Conservation (phyloP, 2,329 filamentous ascomycete genomes). For the Fonsecaea pugnacius region DNA sequence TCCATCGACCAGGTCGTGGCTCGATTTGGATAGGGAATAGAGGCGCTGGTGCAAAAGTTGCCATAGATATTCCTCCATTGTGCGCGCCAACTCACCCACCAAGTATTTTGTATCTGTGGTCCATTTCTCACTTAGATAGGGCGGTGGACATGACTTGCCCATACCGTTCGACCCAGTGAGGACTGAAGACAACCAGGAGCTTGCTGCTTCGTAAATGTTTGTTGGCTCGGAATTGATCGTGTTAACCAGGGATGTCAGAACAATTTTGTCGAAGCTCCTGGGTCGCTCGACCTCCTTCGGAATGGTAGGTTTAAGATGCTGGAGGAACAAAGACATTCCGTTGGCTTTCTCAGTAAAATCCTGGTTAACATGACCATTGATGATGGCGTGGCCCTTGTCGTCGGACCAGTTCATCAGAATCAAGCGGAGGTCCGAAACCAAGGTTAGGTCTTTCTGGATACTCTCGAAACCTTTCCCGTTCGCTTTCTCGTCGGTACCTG, state of each 20-base stretch:
- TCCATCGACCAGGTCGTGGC: not conserved
- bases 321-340: conserved; percentile 60
- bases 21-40: conserved; percentile 4
- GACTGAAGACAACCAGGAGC: conserved; percentile 58
- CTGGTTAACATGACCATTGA: conserved; percentile 56
- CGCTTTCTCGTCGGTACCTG: not conserved
- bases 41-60: conserved; percentile 45
- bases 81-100: conserved; percentile 58
- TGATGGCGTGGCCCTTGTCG: conserved; percentile 49
- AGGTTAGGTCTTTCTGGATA: conserved; percentile 37
- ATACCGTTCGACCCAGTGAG: conserved; percentile 39
- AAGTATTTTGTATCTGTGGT: conserved; percentile 59
- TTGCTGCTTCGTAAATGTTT: conserved; percentile 57
- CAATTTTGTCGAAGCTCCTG: conserved; percentile 46
- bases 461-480: conserved; percentile 1
- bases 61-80: conserved; percentile 60
- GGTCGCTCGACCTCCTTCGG: conserved; percentile 48
- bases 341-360: conserved; percentile 54
- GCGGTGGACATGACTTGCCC: conserved; percentile 43
- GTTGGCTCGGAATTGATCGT: conserved; percentile 54
- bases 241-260: conserved; percentile 48
- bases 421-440: conserved; percentile 52
- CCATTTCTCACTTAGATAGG: conserved; percentile 61
- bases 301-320: conserved; percentile 56
- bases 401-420: conserved; percentile 52